Conservation (phyloP, 2,329 filamentous ascomycete genomes). For the Microsporum audouinii region DNA sequence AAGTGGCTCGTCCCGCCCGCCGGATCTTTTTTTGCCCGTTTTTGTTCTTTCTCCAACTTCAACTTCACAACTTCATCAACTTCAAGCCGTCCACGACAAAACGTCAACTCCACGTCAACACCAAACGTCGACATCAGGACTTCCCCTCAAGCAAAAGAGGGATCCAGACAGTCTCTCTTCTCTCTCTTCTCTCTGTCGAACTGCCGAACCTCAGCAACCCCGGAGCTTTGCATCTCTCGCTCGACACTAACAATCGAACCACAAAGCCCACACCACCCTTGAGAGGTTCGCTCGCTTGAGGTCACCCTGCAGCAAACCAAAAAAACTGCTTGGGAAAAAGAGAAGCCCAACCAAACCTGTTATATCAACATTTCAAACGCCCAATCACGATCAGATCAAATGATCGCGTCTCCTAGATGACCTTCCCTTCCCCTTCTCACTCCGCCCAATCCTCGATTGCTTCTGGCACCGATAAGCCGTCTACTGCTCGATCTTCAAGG, state of each 20-base stretch:
- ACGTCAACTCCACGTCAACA: neutral
- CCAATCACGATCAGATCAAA: conserved; percentile 33
- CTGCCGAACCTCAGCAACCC: neutral
- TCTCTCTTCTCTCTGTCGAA: neutral
- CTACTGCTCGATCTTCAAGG: conserved; percentile 33
- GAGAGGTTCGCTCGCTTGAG: neutral
- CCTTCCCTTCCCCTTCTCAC: conserved; percentile 43
- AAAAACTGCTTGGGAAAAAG: too few species aligned
- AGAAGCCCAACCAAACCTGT: neutral
- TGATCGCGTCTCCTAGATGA: conserved; percentile 47
- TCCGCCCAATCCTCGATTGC: conserved; percentile 42
- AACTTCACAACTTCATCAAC: neutral
- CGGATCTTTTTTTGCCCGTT: neutral
- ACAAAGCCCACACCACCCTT: neutral
- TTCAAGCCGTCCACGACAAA: neutral
- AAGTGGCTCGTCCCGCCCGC: neutral
- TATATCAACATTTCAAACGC: neutral
- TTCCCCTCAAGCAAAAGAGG: neutral
- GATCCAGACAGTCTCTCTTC: neutral
- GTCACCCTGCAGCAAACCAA: conserved; percentile 1
- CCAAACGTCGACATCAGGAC: neutral
- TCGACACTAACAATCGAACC: neutral
- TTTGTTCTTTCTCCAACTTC: neutral
- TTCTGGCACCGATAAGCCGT: conserved; percentile 40
- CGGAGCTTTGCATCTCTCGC: neutral